These are phyloP conservation scores for Phytophthora pistaciae DNA, from an alignment of 352 stramenopile species.

Conservation along the genomic window DNA sequence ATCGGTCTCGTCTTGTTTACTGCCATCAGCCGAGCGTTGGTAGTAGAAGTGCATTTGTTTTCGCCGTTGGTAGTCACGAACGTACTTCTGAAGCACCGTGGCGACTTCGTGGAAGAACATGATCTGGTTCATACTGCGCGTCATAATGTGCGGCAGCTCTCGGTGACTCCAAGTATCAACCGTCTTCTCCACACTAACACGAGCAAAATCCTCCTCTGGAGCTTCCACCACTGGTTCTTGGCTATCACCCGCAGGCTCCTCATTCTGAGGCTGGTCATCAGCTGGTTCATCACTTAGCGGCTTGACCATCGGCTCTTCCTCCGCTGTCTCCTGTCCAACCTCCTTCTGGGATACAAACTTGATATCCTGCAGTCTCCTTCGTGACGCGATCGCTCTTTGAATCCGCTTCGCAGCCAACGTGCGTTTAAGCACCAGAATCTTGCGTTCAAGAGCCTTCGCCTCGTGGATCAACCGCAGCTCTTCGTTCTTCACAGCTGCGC, in stretches of 20 bases:
- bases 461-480: constrained; percentile 48
- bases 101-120: constrained; percentile 36
- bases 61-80: constrained; percentile 28
- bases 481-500: constrained; percentile 38
- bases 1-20: neutral
- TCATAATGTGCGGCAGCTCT: constrained; percentile 52
- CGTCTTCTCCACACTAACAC: constrained; percentile 20
- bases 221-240: constrained; percentile 1
- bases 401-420: constrained; percentile 30
- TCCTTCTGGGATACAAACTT: constrained; percentile 12
- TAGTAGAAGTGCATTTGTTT: constrained; percentile 34
- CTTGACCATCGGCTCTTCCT: neutral
- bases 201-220: constrained; percentile 11
- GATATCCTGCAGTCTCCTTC: constrained; percentile 9
- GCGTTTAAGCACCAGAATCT: constrained; percentile 14
- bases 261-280: neutral
- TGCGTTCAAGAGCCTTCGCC: constrained; percentile 30
- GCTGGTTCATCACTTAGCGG: constrained; percentile 1
- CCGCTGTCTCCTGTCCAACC: neutral
- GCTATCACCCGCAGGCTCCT: neutral
- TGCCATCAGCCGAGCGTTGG: constrained; percentile 12
- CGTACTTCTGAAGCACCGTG: constrained; percentile 40
- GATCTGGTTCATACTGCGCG: constrained; percentile 32
- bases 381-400: constrained; percentile 24
- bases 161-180: constrained; percentile 46